Percentiles rank a stretch among this genome's conserved stretches.
Conservation (phyloP, 2,329 filamentous ascomycete species). For the Tolypocladium capitatum region DNA sequence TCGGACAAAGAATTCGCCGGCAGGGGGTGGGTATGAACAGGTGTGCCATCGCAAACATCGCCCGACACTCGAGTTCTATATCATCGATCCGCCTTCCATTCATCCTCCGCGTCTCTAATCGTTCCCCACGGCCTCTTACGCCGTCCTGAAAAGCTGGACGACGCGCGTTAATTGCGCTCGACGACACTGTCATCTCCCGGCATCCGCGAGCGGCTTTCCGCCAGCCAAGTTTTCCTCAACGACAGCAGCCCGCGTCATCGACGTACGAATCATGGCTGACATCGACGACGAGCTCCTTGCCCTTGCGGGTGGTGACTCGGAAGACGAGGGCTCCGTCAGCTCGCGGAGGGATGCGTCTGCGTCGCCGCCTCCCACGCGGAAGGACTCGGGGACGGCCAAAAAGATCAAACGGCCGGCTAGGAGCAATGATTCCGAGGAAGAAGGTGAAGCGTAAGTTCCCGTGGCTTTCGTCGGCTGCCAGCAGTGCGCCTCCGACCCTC, state of each 20-base stretch:
- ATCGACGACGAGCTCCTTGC: slow-evolving; percentile 90
- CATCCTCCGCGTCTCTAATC: neutral
- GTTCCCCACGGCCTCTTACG: neutral
- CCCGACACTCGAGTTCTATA: neutral
- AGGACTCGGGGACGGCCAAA: slow-evolving; percentile 22
- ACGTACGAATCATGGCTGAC: slow-evolving; percentile 56
- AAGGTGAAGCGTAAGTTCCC: slow-evolving; percentile 35
- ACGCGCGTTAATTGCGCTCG: neutral
- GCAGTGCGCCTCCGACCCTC: neutral
- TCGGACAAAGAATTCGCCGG: slow-evolving; percentile 2
- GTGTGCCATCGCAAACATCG: no score
- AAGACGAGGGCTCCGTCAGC: slow-evolving; percentile 42
- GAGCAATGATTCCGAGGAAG: slow-evolving; percentile 43
- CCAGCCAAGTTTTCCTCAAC: neutral
- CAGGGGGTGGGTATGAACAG: neutral
- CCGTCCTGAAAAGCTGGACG: neutral
- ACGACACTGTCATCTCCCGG: neutral
- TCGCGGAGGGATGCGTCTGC: slow-evolving; percentile 41
- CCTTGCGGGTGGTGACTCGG: slow-evolving; percentile 68
- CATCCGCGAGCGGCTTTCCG: neutral
- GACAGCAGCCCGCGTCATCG: neutral
- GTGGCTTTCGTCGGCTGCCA: neutral
- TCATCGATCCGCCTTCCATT: neutral
- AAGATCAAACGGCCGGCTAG: slow-evolving; percentile 35
- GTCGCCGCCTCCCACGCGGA: slow-evolving; percentile 30